These are phyloP conservation scores for Blastobotrys muscicola DNA, from an alignment of 805 yeast species.

Conservation along the genomic window DNA sequence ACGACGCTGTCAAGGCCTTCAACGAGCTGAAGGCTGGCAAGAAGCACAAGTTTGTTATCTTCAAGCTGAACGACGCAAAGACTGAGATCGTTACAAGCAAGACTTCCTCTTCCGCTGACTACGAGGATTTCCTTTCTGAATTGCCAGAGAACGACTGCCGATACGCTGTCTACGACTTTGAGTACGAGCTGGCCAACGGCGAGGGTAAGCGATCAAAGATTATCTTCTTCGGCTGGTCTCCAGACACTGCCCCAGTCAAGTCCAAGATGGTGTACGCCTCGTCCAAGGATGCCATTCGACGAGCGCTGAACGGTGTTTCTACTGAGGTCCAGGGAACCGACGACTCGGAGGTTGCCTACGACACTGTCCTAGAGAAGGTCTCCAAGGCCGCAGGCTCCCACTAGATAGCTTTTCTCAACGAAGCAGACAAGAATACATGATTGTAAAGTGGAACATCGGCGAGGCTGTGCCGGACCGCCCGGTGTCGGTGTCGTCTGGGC, in stretches of 20 bases:
- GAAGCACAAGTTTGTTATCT: conserved; percentile 76
- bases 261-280: conserved; percentile 95
- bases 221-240: conserved; percentile 84
- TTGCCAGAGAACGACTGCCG: conserved; percentile 94
- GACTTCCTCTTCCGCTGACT: conserved; percentile 64
- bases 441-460: too few relatives aligned
- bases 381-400: conserved; percentile 69
- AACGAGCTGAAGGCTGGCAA: conserved; percentile 83
- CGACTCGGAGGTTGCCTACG: conserved; percentile 92
- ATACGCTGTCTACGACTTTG: conserved; percentile 95
- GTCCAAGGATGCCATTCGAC: conserved; percentile 96
- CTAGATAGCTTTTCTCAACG: conserved; percentile 19
- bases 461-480: too few relatives aligned
- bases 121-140: conserved; percentile 78
- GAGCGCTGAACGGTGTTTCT: conserved; percentile 91
- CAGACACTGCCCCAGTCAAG: conserved; percentile 93
- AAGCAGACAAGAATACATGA: too few relatives aligned
- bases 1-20: conserved; percentile 89
- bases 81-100: conserved; percentile 86
- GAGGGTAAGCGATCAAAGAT: conserved; percentile 88
- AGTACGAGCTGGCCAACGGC: conserved; percentile 78
- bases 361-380: conserved; percentile 82
- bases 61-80: conserved; percentile 70
- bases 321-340: conserved; percentile 97
- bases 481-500: neutral